phyloP scores from a whole-genome alignment of 1,284 basidiomycete genomes.

The Athelia psychrophila region DNA sequence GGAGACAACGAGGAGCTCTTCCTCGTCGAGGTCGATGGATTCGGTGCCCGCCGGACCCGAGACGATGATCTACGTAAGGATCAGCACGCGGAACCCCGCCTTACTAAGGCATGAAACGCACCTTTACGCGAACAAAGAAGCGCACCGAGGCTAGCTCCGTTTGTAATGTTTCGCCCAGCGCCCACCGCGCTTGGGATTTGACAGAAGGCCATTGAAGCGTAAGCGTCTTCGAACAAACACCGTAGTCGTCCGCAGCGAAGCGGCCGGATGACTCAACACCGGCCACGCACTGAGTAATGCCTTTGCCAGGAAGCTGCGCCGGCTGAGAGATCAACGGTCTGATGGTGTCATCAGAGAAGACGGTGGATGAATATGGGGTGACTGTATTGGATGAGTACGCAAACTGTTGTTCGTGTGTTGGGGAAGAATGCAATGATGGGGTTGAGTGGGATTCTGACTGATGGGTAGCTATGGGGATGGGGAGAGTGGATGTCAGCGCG shows the following conservation, averaged over 20 bases:
- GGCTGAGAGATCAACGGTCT: conserved; percentile 22
- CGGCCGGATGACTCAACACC: conserved; percentile 55
- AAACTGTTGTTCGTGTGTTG: conserved; percentile 13
- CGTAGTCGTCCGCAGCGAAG: conserved; percentile 51
- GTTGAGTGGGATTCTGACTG: conserved; percentile 19
- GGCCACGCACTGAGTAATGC: conserved; percentile 48
- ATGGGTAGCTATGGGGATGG: conserved; percentile 11
- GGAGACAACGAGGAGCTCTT: conserved; percentile 61
- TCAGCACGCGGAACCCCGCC: conserved; percentile 9
- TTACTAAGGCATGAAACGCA: conserved; percentile 24
- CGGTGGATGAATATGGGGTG: conserved; percentile 14
- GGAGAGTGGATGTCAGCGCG: conserved; percentile 12
- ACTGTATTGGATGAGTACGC: conserved; percentile 18
- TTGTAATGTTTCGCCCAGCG: conserved; percentile 70
- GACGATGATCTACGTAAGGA: conserved; percentile 46
- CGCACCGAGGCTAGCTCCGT: conserved; percentile 64
- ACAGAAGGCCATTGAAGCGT: conserved; percentile 70
- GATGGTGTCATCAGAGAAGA: conserved; percentile 23
- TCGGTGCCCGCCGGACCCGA: conserved; percentile 55
- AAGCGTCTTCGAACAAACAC: conserved; percentile 60
- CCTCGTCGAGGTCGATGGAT: conserved; percentile 64
- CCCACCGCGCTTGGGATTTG: conserved; percentile 69
- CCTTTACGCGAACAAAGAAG: conserved; percentile 71
- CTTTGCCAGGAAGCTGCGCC: conserved; percentile 37
- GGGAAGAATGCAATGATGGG: conserved; percentile 36